Percentiles rank a stretch among this genome's conserved stretches.
phyloP scores from a whole-genome alignment of 179 eudicot species.

The Pouteria campechiana region DNA sequence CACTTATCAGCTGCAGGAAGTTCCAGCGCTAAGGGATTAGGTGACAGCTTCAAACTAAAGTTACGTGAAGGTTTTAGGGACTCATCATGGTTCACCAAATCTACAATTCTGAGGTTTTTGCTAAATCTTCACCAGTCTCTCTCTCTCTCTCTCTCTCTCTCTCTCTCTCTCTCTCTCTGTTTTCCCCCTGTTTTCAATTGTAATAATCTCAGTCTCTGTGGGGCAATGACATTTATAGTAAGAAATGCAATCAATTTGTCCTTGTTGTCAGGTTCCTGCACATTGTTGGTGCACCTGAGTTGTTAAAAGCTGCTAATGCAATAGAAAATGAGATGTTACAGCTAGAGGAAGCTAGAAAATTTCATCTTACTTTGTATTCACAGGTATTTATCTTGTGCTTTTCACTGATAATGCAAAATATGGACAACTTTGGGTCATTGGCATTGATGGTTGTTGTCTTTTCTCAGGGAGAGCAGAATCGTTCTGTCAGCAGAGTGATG shows the following conservation, averaged over 20 bases:
- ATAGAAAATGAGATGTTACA: conserved; percentile 60
- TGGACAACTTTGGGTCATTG: not conserved
- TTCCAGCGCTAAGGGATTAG: conserved; percentile 34
- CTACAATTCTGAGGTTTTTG: conserved; percentile 70
- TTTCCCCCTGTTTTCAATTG: not conserved
- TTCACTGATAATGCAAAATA: not conserved
- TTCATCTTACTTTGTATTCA: conserved; percentile 71
- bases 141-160: not conserved
- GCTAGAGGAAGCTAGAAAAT: conserved; percentile 66
- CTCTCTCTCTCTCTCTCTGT: not conserved
- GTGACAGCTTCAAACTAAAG: conserved; percentile 41
- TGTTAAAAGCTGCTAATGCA: conserved; percentile 29
- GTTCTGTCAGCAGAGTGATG: conserved; percentile 11
- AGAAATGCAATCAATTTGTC: not conserved
- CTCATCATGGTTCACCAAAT: conserved; percentile 58
- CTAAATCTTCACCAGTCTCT: conserved; percentile 4
- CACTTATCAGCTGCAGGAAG: conserved; percentile 41
- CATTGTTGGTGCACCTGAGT: conserved; percentile 44
- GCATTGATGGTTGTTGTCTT: not conserved
- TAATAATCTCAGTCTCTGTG: not conserved
- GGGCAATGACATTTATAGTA: too few relatives aligned
- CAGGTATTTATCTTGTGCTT: conserved; percentile 26
- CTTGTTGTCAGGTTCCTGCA: conserved; percentile 45
- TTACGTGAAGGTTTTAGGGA: conserved; percentile 22
- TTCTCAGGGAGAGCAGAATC: conserved; percentile 13